These are phyloP conservation scores for Ophiocordyceps polyrhachis-furcata DNA, from an alignment of 2,329 filamentous ascomycete species.

Conservation along the genomic window DNA sequence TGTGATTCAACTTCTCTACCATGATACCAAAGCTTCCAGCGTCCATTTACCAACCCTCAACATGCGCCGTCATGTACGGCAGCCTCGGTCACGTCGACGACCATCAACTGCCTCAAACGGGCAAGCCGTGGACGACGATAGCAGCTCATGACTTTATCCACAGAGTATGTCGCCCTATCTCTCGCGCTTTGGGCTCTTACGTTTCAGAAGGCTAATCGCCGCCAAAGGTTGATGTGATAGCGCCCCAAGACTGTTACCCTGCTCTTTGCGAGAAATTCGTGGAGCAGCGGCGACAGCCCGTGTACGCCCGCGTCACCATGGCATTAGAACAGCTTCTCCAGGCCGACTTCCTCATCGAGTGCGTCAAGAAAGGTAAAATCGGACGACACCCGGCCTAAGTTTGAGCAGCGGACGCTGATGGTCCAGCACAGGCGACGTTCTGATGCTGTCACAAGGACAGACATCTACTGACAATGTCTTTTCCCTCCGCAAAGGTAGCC, in stretches of 20 bases:
- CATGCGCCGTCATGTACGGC: slow-evolving; percentile 58
- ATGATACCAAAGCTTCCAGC: slow-evolving; percentile 28
- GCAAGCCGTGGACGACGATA: slow-evolving; percentile 58
- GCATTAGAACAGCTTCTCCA: slow-evolving; percentile 53
- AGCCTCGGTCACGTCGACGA: slow-evolving; percentile 51
- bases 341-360: slow-evolving; percentile 61
- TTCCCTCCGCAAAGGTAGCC: slow-evolving; percentile 46
- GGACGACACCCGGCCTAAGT: background rate
- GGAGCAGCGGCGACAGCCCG: slow-evolving; percentile 13
- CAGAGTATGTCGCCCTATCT: slow-evolving; percentile 28
- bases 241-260: slow-evolving; percentile 45
- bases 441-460: slow-evolving; percentile 70
- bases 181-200: background rate
- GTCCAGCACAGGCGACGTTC: slow-evolving; percentile 41
- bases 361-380: slow-evolving; percentile 56
- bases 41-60: slow-evolving; percentile 36
- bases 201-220: background rate
- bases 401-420: background rate
- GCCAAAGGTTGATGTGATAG: slow-evolving; percentile 45
- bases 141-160: slow-evolving; percentile 47
- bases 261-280: slow-evolving; percentile 33
- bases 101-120: slow-evolving; percentile 49
- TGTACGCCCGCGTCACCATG: slow-evolving; percentile 54
- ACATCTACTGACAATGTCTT: slow-evolving; percentile 54
- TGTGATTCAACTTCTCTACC: background rate